Evolutionary conservation across 2,329 filamentous ascomycete species (phyloP).

Genomic region (Fusarium siculi): DNA sequence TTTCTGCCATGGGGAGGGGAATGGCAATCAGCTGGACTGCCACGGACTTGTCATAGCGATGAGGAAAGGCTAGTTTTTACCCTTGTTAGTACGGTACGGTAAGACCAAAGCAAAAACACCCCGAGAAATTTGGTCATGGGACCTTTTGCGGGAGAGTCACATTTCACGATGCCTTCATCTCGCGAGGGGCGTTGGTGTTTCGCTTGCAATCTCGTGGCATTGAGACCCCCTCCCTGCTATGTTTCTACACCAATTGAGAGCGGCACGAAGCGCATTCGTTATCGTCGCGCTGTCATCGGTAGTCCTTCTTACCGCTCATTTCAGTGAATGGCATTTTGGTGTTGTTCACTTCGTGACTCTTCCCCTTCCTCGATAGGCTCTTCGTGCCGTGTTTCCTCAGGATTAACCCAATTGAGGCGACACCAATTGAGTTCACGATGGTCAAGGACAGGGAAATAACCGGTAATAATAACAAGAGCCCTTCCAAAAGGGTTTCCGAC

Average conservation of each 20-base stretch:
- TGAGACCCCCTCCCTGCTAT: not conserved
- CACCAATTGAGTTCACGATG: constrained; percentile 5
- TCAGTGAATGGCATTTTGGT: not conserved
- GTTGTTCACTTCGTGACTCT: not conserved
- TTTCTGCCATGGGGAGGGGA: not conserved
- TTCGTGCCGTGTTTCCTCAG: not conserved
- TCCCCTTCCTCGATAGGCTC: not conserved
- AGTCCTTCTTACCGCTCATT: not conserved
- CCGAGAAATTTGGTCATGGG: constrained; percentile 15
- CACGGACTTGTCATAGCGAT: not conserved
- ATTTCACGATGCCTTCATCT: constrained; percentile 30
- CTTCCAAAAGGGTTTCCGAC: not conserved
- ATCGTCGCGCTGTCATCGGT: not conserved
- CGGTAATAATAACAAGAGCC: not conserved
- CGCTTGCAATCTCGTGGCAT: not conserved
- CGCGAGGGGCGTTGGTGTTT: not conserved
- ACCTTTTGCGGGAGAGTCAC: constrained; percentile 26
- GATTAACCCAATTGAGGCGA: not conserved
- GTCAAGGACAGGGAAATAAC: not conserved
- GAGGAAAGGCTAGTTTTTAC: not conserved
- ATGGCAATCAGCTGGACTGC: constrained; percentile 17
- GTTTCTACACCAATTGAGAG: not conserved
- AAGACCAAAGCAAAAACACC: constrained; percentile 15
- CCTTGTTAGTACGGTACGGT: not conserved
- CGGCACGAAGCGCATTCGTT: not conserved